Base-by-base conservation (phyloP, 2,329 filamentous ascomycete species). In the Polychaeton citri region DNA sequence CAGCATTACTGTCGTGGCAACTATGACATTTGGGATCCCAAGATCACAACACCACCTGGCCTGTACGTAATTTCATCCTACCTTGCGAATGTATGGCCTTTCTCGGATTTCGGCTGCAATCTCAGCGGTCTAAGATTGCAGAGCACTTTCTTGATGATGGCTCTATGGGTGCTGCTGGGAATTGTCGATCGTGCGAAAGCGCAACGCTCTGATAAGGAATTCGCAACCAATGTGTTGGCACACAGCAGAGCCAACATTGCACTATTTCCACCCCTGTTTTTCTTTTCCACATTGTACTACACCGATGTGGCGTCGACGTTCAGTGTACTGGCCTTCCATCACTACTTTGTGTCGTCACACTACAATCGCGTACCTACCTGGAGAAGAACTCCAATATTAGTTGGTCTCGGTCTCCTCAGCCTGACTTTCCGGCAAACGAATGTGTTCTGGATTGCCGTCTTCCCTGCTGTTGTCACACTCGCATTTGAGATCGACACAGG, bases 201-300 rank as follows among this genome's bases (percentile, higher is more conserved):
- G 37, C 44, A 18, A 52, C 55, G 16, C 40, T 50, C 24, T 46
- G 45, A 9, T 19, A 21, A 33, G 15, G 43, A 37, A 9, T 35
- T 28, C 13, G 35, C 40, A 13, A 41, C 39, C 32, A 26, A 35
- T 6, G 30, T 45, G n/a, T 33, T 46, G 28, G 36, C 45, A 2
- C 74, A 84, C 46, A 76, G 74, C 0, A 81, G 79, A 2, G 52
- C 90, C 45, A 94, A 95, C 46, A 73, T 93, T 28, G 76, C 76
- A 13, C 65, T 94, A 0, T 95, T 96, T 43, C 90, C 90, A 0
- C 74, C 87, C 0, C 58, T 98, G 1, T 95, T 94, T 67, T 98
- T 98, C 69, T 98, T 98, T 59, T 90, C 85, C 0, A 86, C 76
- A 0, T 65, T 98, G 6, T 98, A 93, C 58, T 98, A 98, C 57